These are phyloP conservation scores for Boechera divaricarpa DNA, from an alignment of 345 rosid species.

Conservation along the genomic window DNA sequence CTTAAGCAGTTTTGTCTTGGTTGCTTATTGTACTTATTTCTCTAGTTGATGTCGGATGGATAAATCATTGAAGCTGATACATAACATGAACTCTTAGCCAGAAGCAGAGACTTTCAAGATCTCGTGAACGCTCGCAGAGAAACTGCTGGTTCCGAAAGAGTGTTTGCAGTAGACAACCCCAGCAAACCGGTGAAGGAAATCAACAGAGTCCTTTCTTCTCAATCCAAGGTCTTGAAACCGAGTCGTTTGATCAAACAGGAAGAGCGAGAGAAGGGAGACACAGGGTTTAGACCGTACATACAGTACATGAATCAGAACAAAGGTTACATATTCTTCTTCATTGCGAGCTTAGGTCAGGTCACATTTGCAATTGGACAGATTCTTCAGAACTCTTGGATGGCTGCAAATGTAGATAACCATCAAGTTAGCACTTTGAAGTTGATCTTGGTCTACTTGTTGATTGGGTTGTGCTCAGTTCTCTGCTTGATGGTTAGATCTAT, in stretches of 20 bases:
- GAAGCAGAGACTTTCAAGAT: constrained; percentile 75
- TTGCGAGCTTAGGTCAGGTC: constrained; percentile 56
- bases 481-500: constrained; percentile 65
- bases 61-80: constrained; percentile 73
- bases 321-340: constrained; percentile 70
- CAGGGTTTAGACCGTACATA: constrained; percentile 73
- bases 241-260: constrained; percentile 82
- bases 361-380: constrained; percentile 63
- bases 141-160: constrained; percentile 86
- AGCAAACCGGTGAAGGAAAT: constrained; percentile 59
- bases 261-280: constrained; percentile 83
- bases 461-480: constrained; percentile 56
- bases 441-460: constrained; percentile 64
- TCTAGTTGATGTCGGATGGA: constrained; percentile 91
- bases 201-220: constrained; percentile 53
- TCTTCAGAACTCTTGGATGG: constrained; percentile 79
- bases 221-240: constrained; percentile 54
- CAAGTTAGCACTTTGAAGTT: constrained; percentile 57
- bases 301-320: constrained; percentile 70
- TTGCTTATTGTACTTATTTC: constrained; percentile 17
- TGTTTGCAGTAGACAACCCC: constrained; percentile 49
- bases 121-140: constrained; percentile 94
- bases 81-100: constrained; percentile 66
- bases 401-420: constrained; percentile 72
- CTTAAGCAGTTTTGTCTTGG: not conserved